phyloP scores from a whole-genome alignment of 805 yeast species.

The Soucietia sequanensis region DNA sequence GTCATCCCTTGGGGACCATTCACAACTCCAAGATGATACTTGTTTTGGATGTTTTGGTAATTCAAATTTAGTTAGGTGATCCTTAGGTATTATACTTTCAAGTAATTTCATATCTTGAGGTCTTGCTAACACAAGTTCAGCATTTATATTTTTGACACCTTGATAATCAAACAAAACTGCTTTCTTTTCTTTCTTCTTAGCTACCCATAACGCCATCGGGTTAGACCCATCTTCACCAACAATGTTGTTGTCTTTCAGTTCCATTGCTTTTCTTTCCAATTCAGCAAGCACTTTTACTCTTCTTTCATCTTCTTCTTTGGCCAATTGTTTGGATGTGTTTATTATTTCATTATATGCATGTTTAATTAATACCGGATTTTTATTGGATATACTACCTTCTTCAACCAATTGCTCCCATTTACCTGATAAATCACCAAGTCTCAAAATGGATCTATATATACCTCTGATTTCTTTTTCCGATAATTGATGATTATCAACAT shows the following conservation, averaged over 20 bases:
- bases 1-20: constrained; percentile 83
- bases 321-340: constrained; percentile 56
- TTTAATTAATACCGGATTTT: constrained; percentile 75
- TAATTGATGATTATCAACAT: constrained; percentile 46
- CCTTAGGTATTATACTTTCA: constrained; percentile 49
- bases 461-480: constrained; percentile 86
- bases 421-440: constrained; percentile 74
- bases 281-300: constrained; percentile 54
- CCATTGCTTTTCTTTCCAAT: constrained; percentile 58
- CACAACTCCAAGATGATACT: constrained; percentile 88
- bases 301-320: constrained; percentile 63
- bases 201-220: constrained; percentile 53
- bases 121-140: constrained; percentile 79
- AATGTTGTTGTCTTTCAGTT: constrained; percentile 47
- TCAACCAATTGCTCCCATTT: constrained; percentile 84
- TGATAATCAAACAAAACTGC: constrained; percentile 87
- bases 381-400: constrained; percentile 85
- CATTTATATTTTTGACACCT: constrained; percentile 86
- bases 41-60: constrained; percentile 67
- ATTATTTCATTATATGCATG: constrained; percentile 74
- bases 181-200: constrained; percentile 79
- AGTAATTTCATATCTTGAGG: constrained; percentile 80
- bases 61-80: constrained; percentile 58
- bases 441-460: constrained; percentile 76
- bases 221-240: constrained; percentile 38